phyloP scores from a whole-genome alignment of 2,329 filamentous ascomycete genomes.

The Cryphonectria radicalis region DNA sequence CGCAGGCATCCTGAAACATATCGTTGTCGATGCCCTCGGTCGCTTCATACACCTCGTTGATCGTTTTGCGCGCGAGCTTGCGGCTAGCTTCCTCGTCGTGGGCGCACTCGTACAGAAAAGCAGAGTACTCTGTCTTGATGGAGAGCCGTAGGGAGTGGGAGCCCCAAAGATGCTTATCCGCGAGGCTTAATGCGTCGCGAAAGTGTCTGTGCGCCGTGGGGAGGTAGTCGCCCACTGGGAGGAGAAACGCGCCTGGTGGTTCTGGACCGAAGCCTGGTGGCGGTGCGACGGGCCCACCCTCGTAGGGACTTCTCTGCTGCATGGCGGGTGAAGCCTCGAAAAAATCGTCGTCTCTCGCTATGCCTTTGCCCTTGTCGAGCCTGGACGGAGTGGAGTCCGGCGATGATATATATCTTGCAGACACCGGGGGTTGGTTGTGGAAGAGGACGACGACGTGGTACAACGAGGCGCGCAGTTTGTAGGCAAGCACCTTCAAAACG shows the following conservation, averaged over 20 bases:
- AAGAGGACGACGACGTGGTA: conserved; percentile 97
- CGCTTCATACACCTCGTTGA: conserved; percentile 88
- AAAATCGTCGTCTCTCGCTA: conserved; percentile 45
- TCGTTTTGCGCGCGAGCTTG: conserved; percentile 77
- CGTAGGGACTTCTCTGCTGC: conserved; percentile 33
- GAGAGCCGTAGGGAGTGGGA: conserved; percentile 89
- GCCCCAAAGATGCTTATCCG: conserved; percentile 77
- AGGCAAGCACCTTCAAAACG: conserved; percentile 86
- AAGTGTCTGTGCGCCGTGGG: conserved; percentile 83
- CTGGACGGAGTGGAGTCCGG: conserved; percentile 47
- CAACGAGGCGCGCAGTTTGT: conserved; percentile 91
- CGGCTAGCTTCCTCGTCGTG: conserved; percentile 80
- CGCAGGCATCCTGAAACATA: conserved; percentile 90
- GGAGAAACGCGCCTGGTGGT: conserved; percentile 71
- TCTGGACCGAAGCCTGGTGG: conserved; percentile 58
- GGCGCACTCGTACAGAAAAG: conserved; percentile 91
- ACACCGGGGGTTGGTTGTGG: conserved; percentile 84
- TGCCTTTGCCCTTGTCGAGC: conserved; percentile 54
- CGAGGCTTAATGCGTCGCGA: conserved; percentile 72
- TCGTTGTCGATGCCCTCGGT: conserved; percentile 93
- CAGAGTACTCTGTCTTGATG: conserved; percentile 88
- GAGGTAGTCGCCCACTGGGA: conserved; percentile 80
- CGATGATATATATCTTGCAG: conserved; percentile 59
- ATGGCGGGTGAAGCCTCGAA: conserved; percentile 7
- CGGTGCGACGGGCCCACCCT: conserved; percentile 62